Evolutionary conservation across 805 yeast genomes (phyloP).

Genomic region (Suhomyces sp.): DNA sequence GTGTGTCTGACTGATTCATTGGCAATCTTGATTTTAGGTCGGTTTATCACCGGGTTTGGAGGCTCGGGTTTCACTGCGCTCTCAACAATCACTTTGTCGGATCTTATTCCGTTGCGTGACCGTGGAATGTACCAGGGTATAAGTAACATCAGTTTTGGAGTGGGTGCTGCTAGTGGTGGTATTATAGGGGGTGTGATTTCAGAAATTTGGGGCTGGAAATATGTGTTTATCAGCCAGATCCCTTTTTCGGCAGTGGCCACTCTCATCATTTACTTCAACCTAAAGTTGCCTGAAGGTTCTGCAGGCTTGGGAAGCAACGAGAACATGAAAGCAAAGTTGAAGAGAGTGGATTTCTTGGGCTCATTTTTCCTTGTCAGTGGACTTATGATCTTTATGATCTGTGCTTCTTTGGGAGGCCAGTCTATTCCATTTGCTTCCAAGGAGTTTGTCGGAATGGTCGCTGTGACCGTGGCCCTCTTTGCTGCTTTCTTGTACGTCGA

Average conservation of each 20-base stretch:
- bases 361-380: slow-evolving; percentile 56
- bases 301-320: slow-evolving; percentile 52
- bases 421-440: slow-evolving; percentile 47
- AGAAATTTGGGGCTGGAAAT: slow-evolving; percentile 52
- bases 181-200: slow-evolving; percentile 53
- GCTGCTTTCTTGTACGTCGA: slow-evolving; percentile 52
- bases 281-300: slow-evolving; percentile 52
- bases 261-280: slow-evolving; percentile 32
- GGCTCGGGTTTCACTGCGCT: slow-evolving; percentile 85
- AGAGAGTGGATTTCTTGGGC: slow-evolving; percentile 67
- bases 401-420: slow-evolving; percentile 65
- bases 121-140: slow-evolving; percentile 84
- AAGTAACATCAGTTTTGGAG: slow-evolving; percentile 70
- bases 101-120: slow-evolving; percentile 69
- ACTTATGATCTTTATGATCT: slow-evolving; percentile 56
- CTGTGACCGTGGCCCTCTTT: slow-evolving; percentile 32
- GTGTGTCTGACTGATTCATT: slow-evolving; percentile 54
- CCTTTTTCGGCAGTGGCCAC: slow-evolving; percentile 44
- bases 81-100: slow-evolving; percentile 73
- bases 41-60: slow-evolving; percentile 81
- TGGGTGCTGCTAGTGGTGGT: slow-evolving; percentile 56
- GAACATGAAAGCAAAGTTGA: slow-evolving; percentile 45
- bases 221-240: slow-evolving; percentile 38
- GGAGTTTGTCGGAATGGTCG: slow-evolving; percentile 33
- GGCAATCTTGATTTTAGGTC: slow-evolving; percentile 49